Percentiles rank a stretch among this genome's conserved stretches.
Conservation (phyloP, 179 eudicot genomes). For the Silene coronaria region DNA sequence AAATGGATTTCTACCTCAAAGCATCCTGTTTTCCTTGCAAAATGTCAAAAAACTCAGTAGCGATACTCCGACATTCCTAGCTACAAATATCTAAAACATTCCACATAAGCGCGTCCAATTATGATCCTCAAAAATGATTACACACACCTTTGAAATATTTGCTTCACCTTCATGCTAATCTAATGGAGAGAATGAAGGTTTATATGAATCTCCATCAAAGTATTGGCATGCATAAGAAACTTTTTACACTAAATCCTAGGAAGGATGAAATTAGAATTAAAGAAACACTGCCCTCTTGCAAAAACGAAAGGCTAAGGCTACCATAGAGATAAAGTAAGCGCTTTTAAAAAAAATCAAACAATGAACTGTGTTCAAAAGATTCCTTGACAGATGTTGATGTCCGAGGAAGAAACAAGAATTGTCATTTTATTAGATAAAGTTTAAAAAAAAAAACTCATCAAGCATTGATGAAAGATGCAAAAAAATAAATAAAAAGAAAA, state of each 20-base stretch:
- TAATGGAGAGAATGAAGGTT: not conserved
- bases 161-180: not conserved
- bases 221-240: constrained; percentile 1
- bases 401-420: too few relatives aligned
- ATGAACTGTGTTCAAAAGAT: too few relatives aligned
- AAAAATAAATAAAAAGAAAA: too few relatives aligned
- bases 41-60: not conserved
- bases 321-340: too few relatives aligned
- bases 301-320: not conserved
- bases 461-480: too few relatives aligned
- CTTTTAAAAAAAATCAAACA: too few relatives aligned
- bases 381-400: too few relatives aligned
- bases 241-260: not conserved
- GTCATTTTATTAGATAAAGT: too few relatives aligned
- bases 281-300: not conserved
- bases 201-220: not conserved
- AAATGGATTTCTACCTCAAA: not conserved
- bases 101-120: not conserved
- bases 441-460: too few relatives aligned
- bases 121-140: not conserved
- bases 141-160: not conserved
- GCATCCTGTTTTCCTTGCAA: not conserved
- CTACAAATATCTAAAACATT: constrained; percentile 1
- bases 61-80: not conserved
- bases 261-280: not conserved